Evolutionary conservation across 805 yeast genomes (phyloP).

Genomic region (Nakazawaea laoshanensis): DNA sequence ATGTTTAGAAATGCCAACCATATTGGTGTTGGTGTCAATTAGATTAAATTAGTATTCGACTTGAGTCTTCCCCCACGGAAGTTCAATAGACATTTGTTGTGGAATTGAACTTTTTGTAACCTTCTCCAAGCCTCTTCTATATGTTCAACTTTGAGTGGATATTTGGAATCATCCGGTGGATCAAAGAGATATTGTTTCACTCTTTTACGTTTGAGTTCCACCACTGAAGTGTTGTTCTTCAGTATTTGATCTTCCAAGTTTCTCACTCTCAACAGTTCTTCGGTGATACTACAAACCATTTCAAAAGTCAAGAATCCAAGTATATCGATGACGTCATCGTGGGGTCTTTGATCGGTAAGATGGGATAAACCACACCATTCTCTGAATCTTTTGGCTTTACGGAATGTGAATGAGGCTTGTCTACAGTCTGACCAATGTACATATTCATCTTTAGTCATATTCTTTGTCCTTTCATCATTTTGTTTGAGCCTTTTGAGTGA

Average conservation of each 20-base stretch:
- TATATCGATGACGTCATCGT: constrained; percentile 94
- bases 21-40: constrained; percentile 24
- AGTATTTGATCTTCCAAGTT: constrained; percentile 34
- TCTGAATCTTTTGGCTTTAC: constrained; percentile 88
- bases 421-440: constrained; percentile 99
- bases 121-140: constrained; percentile 86
- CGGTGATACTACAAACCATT: constrained; percentile 90
- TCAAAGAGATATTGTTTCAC: constrained; percentile 64
- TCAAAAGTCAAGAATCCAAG: constrained; percentile 94
- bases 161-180: constrained; percentile 78
- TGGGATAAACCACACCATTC: constrained; percentile 92
- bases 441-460: constrained; percentile 95
- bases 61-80: constrained; percentile 63
- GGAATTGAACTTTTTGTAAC: constrained; percentile 49
- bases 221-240: constrained; percentile 27
- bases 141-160: constrained; percentile 72
- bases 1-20: constrained; percentile 73
- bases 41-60: constrained; percentile 44
- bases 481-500: constrained; percentile 81
- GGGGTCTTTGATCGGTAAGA: constrained; percentile 82
- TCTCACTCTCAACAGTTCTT: constrained; percentile 79
- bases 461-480: constrained; percentile 88
- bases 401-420: constrained; percentile 92
- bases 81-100: constrained; percentile 56
- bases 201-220: constrained; percentile 29